These are phyloP conservation scores for Agrocybe pediades DNA, from an alignment of 768 basidiomycete species.

Conservation along the genomic window DNA sequence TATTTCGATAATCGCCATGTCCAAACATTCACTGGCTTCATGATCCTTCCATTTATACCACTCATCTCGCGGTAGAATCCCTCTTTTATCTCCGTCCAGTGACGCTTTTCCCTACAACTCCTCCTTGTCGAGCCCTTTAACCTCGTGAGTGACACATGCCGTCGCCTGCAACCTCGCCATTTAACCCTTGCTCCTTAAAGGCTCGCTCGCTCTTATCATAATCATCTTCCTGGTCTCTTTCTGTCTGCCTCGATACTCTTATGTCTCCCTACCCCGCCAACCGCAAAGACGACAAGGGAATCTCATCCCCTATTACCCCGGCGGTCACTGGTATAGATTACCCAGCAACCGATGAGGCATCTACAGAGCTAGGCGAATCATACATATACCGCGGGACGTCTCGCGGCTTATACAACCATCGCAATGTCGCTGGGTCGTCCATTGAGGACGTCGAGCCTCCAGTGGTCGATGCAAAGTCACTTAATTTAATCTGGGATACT, in stretches of 20 bases:
- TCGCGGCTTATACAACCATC: conserved; percentile 36
- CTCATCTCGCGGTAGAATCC: conserved; percentile 23
- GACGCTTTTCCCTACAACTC: conserved; percentile 27
- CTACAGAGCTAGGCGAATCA: conserved; percentile 33
- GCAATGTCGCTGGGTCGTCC: conserved; percentile 40
- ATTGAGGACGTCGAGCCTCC: conserved; percentile 47
- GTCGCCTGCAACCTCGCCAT: conserved; percentile 22
- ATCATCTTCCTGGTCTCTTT: conserved; percentile 16
- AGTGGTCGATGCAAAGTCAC: conserved; percentile 34
- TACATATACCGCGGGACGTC: conserved; percentile 26
- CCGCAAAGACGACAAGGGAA: conserved; percentile 32
- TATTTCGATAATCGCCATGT: conserved; percentile 30
- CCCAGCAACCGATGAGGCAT: conserved; percentile 41
- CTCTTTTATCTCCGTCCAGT: conserved; percentile 34
- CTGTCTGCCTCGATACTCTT: conserved; percentile 9
- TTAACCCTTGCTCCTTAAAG: conserved; percentile 30
- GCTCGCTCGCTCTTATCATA: conserved; percentile 24
- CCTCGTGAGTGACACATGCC: conserved; percentile 47
- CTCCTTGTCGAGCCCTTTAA: conserved; percentile 21
- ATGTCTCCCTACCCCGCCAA: conserved; percentile 28
- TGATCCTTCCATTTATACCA: conserved; percentile 22
- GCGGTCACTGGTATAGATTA: conserved; percentile 52
- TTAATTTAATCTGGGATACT: conserved; percentile 68
- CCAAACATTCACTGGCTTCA: conserved; percentile 18
- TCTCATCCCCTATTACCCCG: conserved; percentile 42